Evolutionary conservation across 2,329 filamentous ascomycete genomes (phyloP).

Genomic region (Setomelanomma holmii): DNA sequence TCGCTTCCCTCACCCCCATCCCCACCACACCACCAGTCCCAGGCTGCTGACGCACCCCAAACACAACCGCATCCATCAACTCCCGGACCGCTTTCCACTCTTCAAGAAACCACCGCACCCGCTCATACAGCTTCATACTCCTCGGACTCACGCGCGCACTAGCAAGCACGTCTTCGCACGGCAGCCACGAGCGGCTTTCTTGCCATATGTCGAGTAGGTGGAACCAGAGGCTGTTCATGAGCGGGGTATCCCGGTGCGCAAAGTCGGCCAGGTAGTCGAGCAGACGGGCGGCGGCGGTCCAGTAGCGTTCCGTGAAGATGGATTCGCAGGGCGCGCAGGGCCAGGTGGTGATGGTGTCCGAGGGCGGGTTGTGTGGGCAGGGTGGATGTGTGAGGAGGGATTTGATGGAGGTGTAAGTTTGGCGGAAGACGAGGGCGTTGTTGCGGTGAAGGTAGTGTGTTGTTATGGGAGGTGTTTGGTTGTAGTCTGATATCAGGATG

Average conservation of each 20-base stretch:
- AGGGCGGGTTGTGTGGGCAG: background rate
- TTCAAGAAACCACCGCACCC: constrained; percentile 1
- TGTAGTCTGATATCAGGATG: constrained; percentile 22
- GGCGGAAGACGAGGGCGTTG: constrained; percentile 24
- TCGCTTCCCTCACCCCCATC: background rate
- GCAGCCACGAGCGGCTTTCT: constrained; percentile 6
- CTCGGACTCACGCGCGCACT: background rate
- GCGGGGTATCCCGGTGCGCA: constrained; percentile 17
- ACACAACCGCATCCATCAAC: constrained; percentile 7
- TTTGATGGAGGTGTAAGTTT: constrained; percentile 21
- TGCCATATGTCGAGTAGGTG: constrained; percentile 35
- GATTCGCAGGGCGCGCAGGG: constrained; percentile 12
- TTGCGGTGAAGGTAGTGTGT: constrained; percentile 14
- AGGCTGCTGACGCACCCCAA: background rate
- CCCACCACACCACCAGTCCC: too few relatives aligned
- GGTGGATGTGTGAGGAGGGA: constrained; percentile 8
- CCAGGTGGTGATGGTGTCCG: too few relatives aligned
- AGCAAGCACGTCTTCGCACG: constrained; percentile 5
- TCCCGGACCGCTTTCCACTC: constrained; percentile 1
- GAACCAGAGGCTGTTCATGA: constrained; percentile 38
- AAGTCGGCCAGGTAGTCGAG: constrained; percentile 45
- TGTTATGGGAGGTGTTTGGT: constrained; percentile 11
- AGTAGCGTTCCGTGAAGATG: constrained; percentile 19
- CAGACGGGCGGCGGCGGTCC: constrained; percentile 22
- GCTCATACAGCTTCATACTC: background rate